These are phyloP conservation scores for Fusarium illudens DNA, from an alignment of 2,329 filamentous ascomycete genomes.

Conservation along the genomic window DNA sequence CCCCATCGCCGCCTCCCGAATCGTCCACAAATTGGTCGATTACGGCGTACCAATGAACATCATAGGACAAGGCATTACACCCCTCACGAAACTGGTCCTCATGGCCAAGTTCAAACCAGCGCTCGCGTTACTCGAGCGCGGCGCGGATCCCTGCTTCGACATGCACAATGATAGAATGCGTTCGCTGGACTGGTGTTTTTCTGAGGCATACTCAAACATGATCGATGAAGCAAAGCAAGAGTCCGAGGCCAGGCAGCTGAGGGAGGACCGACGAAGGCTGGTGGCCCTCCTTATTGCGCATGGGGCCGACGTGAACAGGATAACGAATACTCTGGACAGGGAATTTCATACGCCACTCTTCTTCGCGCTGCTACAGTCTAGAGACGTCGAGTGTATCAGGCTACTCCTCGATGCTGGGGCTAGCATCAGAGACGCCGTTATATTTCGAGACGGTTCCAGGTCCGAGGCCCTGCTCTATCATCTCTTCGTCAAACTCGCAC, in stretches of 20 bases:
- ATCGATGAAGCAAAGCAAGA: neutral
- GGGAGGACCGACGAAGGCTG: neutral
- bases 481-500: neutral
- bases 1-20: neutral
- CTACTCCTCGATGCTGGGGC: constrained; percentile 8
- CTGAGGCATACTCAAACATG: neutral
- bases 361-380: neutral
- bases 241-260: neutral
- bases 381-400: constrained; percentile 1
- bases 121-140: constrained; percentile 3
- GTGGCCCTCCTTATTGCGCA: neutral
- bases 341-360: neutral
- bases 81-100: neutral
- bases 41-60: neutral
- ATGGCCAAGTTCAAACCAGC: neutral
- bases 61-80: neutral
- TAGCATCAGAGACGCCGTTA: neutral
- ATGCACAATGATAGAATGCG: neutral
- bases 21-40: neutral
- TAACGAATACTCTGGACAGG: neutral
- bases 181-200: neutral
- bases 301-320: constrained; percentile 4
- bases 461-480: neutral
- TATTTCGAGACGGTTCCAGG: neutral
- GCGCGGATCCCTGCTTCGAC: neutral